A percentile compares a stretch with the other conserved stretches of the same genome.
These are phyloP conservation scores for Cytospora piceae DNA, from an alignment of 2,329 filamentous ascomycete genomes.

Conservation along the genomic window DNA sequence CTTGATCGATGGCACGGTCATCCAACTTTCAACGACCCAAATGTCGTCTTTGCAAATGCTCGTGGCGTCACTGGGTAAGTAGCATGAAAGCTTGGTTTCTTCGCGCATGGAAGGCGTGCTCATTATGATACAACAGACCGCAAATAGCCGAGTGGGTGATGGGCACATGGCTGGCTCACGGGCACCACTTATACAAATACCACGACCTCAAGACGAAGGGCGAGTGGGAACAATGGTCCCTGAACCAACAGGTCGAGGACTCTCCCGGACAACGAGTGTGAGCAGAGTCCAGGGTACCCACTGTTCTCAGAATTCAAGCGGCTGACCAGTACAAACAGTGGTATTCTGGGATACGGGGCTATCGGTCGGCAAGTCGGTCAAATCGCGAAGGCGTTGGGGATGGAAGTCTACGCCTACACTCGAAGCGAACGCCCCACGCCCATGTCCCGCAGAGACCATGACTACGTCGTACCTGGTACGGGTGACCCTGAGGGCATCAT, in stretches of 20 bases:
- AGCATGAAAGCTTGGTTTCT: neutral
- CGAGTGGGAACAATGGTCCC: neutral
- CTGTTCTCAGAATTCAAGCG: neutral
- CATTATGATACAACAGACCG: neutral
- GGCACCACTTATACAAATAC: neutral
- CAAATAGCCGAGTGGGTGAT: neutral
- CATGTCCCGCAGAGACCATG: constrained; percentile 60
- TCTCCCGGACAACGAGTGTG: neutral
- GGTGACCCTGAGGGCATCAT: constrained; percentile 48
- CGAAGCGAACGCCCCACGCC: constrained; percentile 61
- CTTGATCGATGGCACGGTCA: neutral
- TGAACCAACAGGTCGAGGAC: neutral
- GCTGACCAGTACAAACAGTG: constrained; percentile 29
- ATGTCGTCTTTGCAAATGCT: neutral
- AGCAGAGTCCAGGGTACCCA: neutral
- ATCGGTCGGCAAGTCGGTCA: constrained; percentile 47
- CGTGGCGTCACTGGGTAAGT: neutral
- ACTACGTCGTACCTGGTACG: constrained; percentile 67
- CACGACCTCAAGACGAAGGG: neutral
- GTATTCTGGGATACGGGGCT: constrained; percentile 47
- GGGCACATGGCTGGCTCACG: neutral
- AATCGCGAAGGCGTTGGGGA: constrained; percentile 62
- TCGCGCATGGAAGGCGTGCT: neutral
- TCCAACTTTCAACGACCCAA: neutral
- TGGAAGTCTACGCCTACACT: constrained; percentile 69